These are phyloP conservation scores for Xylaria sp. DNA, from an alignment of 2,329 filamentous ascomycete genomes.

Conservation along the genomic window DNA sequence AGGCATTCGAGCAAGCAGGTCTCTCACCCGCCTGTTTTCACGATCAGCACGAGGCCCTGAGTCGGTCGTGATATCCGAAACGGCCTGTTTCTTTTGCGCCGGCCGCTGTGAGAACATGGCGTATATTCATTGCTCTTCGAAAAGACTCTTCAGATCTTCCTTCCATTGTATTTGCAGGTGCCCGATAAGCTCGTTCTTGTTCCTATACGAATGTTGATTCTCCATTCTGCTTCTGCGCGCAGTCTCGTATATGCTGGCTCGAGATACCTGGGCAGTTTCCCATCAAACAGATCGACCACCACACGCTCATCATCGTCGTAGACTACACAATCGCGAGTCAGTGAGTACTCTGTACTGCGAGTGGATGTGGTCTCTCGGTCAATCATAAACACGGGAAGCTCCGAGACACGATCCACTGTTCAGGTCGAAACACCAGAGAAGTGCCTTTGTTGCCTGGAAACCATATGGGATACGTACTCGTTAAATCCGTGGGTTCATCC, in stretches of 20 bases:
- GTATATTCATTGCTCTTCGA: constrained; percentile 15
- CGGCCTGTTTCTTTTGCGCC: background rate
- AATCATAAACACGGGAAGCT: background rate
- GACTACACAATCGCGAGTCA: background rate
- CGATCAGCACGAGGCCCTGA: background rate
- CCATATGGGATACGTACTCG: background rate
- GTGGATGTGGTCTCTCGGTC: background rate
- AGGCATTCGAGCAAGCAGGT: constrained; percentile 7
- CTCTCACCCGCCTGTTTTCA: background rate
- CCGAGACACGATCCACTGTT: background rate
- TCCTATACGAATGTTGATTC: background rate
- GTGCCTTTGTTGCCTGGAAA: background rate
- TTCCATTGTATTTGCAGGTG: constrained; percentile 12
- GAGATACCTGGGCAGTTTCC: background rate
- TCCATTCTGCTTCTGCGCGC: background rate
- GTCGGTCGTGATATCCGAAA: constrained; percentile 6
- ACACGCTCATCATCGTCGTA: constrained; percentile 7
- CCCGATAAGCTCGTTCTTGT: background rate
- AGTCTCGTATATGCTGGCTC: background rate
- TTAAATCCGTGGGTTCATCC: constrained; percentile 6
- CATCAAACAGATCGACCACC: constrained; percentile 11
- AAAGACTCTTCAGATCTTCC: constrained; percentile 5
- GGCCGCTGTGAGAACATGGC: background rate
- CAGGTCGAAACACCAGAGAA: background rate
- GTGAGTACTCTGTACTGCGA: background rate